These are phyloP conservation scores for Metarhizium anisopliae DNA, from an alignment of 2,329 filamentous ascomycete species.

Conservation along the genomic window DNA sequence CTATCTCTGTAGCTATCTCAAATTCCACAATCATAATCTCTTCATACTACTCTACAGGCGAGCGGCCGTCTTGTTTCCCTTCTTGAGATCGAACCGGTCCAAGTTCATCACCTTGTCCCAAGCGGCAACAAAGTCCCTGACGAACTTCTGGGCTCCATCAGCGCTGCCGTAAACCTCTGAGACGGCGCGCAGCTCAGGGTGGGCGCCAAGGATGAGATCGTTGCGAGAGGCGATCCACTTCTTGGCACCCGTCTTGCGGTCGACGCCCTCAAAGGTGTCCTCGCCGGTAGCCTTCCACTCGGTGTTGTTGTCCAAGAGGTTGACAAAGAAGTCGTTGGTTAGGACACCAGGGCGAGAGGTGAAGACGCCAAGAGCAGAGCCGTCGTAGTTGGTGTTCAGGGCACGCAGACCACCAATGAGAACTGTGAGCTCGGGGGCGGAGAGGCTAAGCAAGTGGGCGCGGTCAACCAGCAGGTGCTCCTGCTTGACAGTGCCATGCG, in stretches of 20 bases:
- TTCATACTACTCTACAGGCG: slow-evolving; percentile 7
- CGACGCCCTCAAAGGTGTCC: slow-evolving; percentile 54
- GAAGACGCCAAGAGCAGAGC: slow-evolving; percentile 57
- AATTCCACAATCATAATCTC: not conserved
- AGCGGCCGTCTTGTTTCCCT: slow-evolving; percentile 7
- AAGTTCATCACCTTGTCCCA: slow-evolving; percentile 71
- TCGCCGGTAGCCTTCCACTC: slow-evolving; percentile 44
- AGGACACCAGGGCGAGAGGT: slow-evolving; percentile 59
- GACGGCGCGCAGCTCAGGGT: slow-evolving; percentile 62
- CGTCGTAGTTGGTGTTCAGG: slow-evolving; percentile 63
- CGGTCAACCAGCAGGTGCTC: slow-evolving; percentile 66
- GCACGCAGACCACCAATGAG: slow-evolving; percentile 64
- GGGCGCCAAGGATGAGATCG: slow-evolving; percentile 65
- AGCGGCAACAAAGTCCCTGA: slow-evolving; percentile 60
- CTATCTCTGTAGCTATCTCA: too few species aligned
- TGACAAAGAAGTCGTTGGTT: slow-evolving; percentile 76
- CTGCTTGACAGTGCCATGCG: slow-evolving; percentile 48
- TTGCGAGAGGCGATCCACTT: slow-evolving; percentile 63
- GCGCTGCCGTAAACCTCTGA: slow-evolving; percentile 59
- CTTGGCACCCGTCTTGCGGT: slow-evolving; percentile 55
- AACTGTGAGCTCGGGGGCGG: slow-evolving; percentile 61
- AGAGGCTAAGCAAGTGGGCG: slow-evolving; percentile 61
- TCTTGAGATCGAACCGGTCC: slow-evolving; percentile 56
- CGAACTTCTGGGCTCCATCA: slow-evolving; percentile 55
- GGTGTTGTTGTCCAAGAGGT: slow-evolving; percentile 60